Base-by-base conservation (phyloP, 345 rosid species). In the Kernera saxatilis region DNA sequence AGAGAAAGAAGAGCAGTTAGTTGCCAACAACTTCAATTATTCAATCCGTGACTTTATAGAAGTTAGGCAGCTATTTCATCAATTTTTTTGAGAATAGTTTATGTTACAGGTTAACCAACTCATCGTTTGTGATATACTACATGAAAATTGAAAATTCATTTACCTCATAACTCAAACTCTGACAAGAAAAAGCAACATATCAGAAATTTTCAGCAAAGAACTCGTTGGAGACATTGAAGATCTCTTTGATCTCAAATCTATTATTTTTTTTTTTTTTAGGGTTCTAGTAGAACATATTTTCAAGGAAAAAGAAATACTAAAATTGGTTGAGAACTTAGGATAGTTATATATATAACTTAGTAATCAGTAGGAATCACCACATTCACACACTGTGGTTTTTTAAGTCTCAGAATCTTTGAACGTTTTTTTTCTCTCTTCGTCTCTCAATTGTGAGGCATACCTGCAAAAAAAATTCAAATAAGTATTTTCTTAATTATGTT, bases 301-400 rank as follows among this genome's bases (percentile, higher is more conserved):
- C 27, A 62, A 62, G 55, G 54, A 50, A 15, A 27, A 60, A 52
- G 8, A 45, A 18, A 44, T 11, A 73, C 26, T 27, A 39, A 54
- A 45, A 45, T 29, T 29, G 9, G 32, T 25, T 21, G 49, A 45
- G 35, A 64, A 15, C 69, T 41, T 43, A 18, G 0, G 13, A 6
- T 45, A 26, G 23, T 37, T 59, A 23, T 43, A 41, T 62, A 29
- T 8, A 49, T 64, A 56, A 26, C 70, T 55, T 64, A 37, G 49
- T 57, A 65, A 56, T 65, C 27, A 58, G 61, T 64, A 68, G 11
- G 70, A 75, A 68, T 75, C 70, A 68, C 50, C 74, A 52, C 58
- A 41, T 51, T 60, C 56, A 68, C 57, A 65, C 45, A 67, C 6
- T 2, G 50, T 68, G 74, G 68, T 41, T 67, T 32, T n/a, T 50